Evolutionary conservation across 345 rosid species (phyloP), one percentile per base, ranked within the genome.

Genomic region (Camelina sativa): DNA sequence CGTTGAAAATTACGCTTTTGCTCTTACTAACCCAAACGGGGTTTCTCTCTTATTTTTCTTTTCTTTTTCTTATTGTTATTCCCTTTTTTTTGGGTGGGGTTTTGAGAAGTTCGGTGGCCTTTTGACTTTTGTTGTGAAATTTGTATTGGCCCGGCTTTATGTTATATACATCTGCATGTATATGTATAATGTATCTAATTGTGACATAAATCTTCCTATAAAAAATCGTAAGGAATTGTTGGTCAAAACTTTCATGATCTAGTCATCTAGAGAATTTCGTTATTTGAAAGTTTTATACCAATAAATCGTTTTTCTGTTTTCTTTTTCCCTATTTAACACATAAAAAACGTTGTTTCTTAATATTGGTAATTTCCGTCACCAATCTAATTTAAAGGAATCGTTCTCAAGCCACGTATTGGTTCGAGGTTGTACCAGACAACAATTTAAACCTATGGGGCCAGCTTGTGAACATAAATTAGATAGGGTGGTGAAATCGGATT

Each of bases 71-170:
- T 17, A 7, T 20, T 15, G 12, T 65, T 51, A 50, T 48, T 41
- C 11, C 41, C 8, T 37, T 38, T 38, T 37, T 9, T 38, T 38
- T 9, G 40, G 40, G 40, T 38, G 4, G 35, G 28, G 1, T 11
- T 51, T 59, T 40, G 41, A 65, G 64, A 76, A 76, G 80, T 69
- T 69, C 75, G 23, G 80, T 63, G 80, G 80, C 71, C 80, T 63
- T 69, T 35, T 68, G 41, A 52, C 47, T 62, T 69, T 37, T 62
- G 52, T 62, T 28, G 47, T 44, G 63, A 15, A 22, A 52, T 54
- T 11, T 40, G 28, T 48, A 68, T 28, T 34, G 80, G 80, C 80
- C 80, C 80, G 75, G 75, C 80, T 69, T 65, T 56, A 47, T 55
- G 60, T 69, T 69, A 62, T 57, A 50, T 57, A 50, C 67, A 71